Conservation (phyloP, 805 yeast species). For the Grigorovia yakushimaensis region DNA sequence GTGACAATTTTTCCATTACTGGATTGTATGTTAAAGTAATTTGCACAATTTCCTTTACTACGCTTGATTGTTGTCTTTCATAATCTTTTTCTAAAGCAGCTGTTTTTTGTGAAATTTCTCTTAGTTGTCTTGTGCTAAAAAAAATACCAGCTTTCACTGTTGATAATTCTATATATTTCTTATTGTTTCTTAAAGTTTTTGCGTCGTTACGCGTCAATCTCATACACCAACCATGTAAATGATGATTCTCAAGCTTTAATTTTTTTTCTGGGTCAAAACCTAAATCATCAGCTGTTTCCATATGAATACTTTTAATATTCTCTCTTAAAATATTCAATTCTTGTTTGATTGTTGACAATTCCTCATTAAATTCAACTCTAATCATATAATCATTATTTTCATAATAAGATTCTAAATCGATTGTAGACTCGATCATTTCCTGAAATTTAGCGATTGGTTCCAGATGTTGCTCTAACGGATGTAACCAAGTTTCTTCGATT, state of each 20-base stretch:
- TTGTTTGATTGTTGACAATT: constrained; percentile 49
- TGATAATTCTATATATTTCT: constrained; percentile 64
- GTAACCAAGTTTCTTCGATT: constrained; percentile 44
- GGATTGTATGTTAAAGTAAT: constrained; percentile 77
- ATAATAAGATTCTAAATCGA: constrained; percentile 76
- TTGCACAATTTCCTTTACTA: constrained; percentile 73
- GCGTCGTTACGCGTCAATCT: constrained; percentile 88
- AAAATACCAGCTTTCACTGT: constrained; percentile 94
- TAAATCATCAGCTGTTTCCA: constrained; percentile 60
- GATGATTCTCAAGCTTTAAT: constrained; percentile 80
- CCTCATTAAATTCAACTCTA: constrained; percentile 82
- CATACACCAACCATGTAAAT: constrained; percentile 88
- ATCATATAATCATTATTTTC: constrained; percentile 70
- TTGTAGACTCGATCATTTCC: constrained; percentile 85
- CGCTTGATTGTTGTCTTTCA: constrained; percentile 60
- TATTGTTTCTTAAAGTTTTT: constrained; percentile 50
- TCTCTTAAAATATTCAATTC: constrained; percentile 45
- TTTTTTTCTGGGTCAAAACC: constrained; percentile 79
- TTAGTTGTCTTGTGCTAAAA: constrained; percentile 66
- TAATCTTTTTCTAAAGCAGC: constrained; percentile 55
- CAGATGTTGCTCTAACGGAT: constrained; percentile 42
- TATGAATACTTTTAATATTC: constrained; percentile 52
- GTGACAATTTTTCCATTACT: constrained; percentile 59
- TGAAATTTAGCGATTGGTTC: constrained; percentile 55
- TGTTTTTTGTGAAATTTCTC: constrained; percentile 50